phyloP scores from a whole-genome alignment of 176 grass and related monocot species.

The Oryza coarctata region DNA sequence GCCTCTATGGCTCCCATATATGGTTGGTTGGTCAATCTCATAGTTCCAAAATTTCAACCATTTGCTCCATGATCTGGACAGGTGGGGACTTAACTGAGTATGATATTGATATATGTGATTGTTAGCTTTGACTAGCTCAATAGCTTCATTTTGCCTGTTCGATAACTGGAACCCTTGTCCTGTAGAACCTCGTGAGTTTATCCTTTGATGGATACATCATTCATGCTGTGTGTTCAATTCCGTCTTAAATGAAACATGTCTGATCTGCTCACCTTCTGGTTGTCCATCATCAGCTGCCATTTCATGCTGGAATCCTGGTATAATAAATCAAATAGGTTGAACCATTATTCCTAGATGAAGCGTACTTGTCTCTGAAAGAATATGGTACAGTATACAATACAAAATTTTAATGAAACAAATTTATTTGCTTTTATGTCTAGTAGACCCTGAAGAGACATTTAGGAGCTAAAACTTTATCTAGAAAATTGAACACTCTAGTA shows the following conservation, averaged over 20 bases:
- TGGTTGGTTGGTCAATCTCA: conserved; percentile 11
- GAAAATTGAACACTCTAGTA: not conserved
- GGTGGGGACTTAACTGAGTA: not conserved
- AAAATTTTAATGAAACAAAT: not conserved
- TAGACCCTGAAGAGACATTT: not conserved
- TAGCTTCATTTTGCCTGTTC: not conserved
- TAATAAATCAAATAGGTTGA: not conserved
- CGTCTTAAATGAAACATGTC: not conserved
- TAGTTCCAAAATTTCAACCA: not conserved
- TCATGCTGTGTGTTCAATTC: not conserved
- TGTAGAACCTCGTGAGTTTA: not conserved
- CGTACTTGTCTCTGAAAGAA: not conserved
- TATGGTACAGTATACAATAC: not conserved
- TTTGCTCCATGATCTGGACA: conserved; percentile 1
- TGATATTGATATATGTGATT: not conserved
- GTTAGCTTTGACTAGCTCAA: conserved; percentile 16
- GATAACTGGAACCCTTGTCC: not conserved
- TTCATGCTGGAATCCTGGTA: not conserved
- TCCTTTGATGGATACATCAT: conserved; percentile 18
- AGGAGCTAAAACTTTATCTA: not conserved
- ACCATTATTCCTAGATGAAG: not conserved
- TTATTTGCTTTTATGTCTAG: not conserved
- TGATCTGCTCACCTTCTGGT: not conserved
- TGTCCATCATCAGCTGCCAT: not conserved
- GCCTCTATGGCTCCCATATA: not conserved